Evolutionary conservation across 2,329 filamentous ascomycete genomes (phyloP), one percentile per base, ranked within the genome.

Genomic region (Paecilomyces sp.): DNA sequence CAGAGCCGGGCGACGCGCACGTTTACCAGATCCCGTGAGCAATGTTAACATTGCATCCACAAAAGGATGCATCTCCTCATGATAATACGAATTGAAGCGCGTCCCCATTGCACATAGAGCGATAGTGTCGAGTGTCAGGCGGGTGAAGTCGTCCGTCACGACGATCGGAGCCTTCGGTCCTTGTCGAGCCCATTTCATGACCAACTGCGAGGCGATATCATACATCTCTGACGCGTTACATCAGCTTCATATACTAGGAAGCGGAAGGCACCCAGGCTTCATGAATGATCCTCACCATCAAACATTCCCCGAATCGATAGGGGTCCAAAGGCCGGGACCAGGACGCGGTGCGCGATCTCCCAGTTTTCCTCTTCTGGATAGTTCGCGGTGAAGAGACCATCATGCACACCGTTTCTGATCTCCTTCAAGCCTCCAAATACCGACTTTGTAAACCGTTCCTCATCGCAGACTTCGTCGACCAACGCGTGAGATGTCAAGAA

Each of bases 41-140:
- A 88, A 83, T n/a, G 80, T 79, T 1, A 79, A 79, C 88, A 91
- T 90, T 34, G 86, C 83, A 53, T 80, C 71, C 47, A 91, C 80
- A 65, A 92, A 91, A 0, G 88, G 88, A 64, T 92, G 89, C 70
- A 88, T 76, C 8, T 85, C 79, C 13, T 89, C 83, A 30, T 80
- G 79, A 68, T 91, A 92, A 72, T 87, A 91, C 1, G 84, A 87
- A 73, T 91, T 91, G 79, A 91, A 91, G 18, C 88, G 85, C 61
- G 81, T 88, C 41, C 83, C 83, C 85, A 90, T 88, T n/a, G 84
- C 79, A 70, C 87, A 88, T 30, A 92, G 79, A 1, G 86, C 87
- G 8, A 92, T 80, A 0, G 88, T 88, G 68, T 92, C 89, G 2
- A 92, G 80, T 0, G 88, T 85, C 33, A 91, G 76, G n/a, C 88